Evolutionary conservation across 768 basidiomycete species (phyloP).

Genomic region (Leccinum longicurvipes): DNA sequence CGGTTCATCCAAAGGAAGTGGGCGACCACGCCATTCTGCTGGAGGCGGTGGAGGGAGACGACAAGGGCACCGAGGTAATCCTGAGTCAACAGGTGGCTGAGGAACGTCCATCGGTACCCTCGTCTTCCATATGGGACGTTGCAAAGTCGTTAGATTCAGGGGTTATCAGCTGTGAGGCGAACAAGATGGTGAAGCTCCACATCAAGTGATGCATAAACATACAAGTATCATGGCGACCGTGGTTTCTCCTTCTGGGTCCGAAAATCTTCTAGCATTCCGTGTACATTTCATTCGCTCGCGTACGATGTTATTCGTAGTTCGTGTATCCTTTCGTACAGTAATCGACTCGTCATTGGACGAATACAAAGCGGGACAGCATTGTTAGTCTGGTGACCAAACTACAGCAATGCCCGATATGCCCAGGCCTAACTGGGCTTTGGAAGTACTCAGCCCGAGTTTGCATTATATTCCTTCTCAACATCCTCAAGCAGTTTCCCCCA

Average conservation of each 20-base stretch:
- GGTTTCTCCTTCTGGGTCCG: not conserved
- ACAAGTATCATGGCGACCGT: no score
- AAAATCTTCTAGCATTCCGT: not conserved
- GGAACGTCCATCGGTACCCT: not conserved
- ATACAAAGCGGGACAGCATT: no score
- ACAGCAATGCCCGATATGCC: no score
- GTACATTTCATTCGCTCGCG: not conserved
- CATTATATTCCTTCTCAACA: no score
- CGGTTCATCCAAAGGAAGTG: conserved; percentile 36
- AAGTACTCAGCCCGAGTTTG: no score
- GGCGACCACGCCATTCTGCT: conserved; percentile 45
- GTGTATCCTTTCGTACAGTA: not conserved
- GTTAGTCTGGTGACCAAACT: no score
- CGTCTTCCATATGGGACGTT: not conserved
- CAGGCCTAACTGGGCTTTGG: no score
- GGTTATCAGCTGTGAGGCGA: not conserved
- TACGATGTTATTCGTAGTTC: not conserved
- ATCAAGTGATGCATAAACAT: not conserved
- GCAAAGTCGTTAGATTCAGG: not conserved
- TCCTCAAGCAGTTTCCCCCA: no score
- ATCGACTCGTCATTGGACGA: no score
- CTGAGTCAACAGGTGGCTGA: conserved; percentile 33
- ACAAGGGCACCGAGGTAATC: conserved; percentile 43
- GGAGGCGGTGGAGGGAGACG: conserved; percentile 39
- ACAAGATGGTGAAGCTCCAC: not conserved